These are phyloP conservation scores for Cryptococcus depauperatus DNA, from an alignment of 1,284 basidiomycete genomes.

Conservation along the genomic window DNA sequence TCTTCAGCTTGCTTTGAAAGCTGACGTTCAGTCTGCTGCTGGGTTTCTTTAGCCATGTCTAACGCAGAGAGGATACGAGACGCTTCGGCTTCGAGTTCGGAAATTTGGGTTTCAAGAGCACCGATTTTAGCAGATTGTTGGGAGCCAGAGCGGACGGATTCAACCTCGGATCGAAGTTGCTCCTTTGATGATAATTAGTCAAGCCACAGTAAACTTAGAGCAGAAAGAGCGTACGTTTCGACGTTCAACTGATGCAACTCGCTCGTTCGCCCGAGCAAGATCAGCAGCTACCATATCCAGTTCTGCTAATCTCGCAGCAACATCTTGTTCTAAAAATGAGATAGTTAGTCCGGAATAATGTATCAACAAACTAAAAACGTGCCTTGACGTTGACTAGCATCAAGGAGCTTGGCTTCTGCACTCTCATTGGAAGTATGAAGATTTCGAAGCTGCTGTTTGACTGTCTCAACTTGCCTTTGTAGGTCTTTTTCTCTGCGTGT, in stretches of 20 bases:
- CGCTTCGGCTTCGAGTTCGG: conserved; percentile 64
- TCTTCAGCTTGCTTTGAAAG: conserved; percentile 57
- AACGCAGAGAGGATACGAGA: conserved; percentile 60
- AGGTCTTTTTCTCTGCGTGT: conserved; percentile 92
- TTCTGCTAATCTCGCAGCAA: conserved; percentile 75
- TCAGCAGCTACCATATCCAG: conserved; percentile 89
- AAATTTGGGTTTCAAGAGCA: conserved; percentile 61
- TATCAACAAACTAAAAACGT: conserved; percentile 12
- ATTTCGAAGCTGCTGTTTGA: conserved; percentile 80
- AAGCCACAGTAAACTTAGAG: conserved; percentile 2
- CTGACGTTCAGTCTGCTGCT: conserved; percentile 50
- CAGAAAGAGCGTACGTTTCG: conserved; percentile 60
- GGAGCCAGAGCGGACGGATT: conserved; percentile 70
- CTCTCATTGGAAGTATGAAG: conserved; percentile 83
- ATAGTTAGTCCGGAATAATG: conserved; percentile 9
- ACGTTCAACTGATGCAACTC: conserved; percentile 83
- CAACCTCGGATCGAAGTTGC: conserved; percentile 84
- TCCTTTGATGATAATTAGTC: conserved; percentile 52
- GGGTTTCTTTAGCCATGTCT: conserved; percentile 59
- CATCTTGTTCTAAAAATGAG: conserved; percentile 66
- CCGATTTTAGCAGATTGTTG: conserved; percentile 65
- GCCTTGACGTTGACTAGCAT: conserved; percentile 83
- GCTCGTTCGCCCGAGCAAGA: conserved; percentile 82
- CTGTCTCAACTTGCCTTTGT: conserved; percentile 72
- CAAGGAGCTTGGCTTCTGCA: conserved; percentile 80